Evolutionary conservation across 2,329 filamentous ascomycete genomes (phyloP).

Genomic region (Gaeumannomyces tritici): DNA sequence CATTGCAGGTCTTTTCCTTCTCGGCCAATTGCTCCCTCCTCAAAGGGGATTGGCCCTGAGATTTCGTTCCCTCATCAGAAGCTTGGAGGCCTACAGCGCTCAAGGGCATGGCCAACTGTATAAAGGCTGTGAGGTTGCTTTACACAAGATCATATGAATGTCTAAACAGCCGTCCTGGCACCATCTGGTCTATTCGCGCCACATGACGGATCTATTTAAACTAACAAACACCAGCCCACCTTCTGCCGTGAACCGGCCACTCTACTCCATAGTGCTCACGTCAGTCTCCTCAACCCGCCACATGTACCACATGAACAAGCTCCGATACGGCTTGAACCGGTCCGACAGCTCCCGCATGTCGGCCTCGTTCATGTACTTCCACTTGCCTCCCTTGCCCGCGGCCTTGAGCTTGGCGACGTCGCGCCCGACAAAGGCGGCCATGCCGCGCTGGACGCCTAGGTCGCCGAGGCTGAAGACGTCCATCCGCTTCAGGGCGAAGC

Average conservation of each 20-base stretch:
- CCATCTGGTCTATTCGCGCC: too few relatives aligned
- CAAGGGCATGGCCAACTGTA: too few relatives aligned
- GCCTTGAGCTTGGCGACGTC: slow-evolving; percentile 78
- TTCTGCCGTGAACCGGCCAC: neutral
- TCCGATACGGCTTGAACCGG: slow-evolving; percentile 78
- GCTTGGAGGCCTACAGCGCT: too few relatives aligned
- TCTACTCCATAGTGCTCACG: slow-evolving; percentile 49
- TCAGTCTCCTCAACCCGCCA: slow-evolving; percentile 81
- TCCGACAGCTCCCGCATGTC: slow-evolving; percentile 82
- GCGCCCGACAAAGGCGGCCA: slow-evolving; percentile 76
- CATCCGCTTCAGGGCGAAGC: slow-evolving; percentile 87
- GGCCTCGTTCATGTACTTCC: slow-evolving; percentile 94
- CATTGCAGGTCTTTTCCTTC: too few relatives aligned
- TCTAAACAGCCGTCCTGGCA: too few relatives aligned
- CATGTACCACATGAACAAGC: slow-evolving; percentile 98
- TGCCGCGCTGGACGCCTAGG: slow-evolving; percentile 86
- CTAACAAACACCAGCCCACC: too few relatives aligned
- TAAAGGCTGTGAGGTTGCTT: too few relatives aligned
- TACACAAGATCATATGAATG: too few relatives aligned
- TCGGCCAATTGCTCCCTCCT: too few relatives aligned
- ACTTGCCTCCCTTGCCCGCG: slow-evolving; percentile 66
- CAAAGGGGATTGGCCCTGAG: too few relatives aligned
- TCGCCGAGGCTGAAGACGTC: slow-evolving; percentile 92
- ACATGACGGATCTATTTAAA: too few relatives aligned
- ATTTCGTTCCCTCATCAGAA: too few relatives aligned